These are phyloP conservation scores for Lipomyces spencermartinsiae DNA, from an alignment of 805 yeast species.

Conservation along the genomic window DNA sequence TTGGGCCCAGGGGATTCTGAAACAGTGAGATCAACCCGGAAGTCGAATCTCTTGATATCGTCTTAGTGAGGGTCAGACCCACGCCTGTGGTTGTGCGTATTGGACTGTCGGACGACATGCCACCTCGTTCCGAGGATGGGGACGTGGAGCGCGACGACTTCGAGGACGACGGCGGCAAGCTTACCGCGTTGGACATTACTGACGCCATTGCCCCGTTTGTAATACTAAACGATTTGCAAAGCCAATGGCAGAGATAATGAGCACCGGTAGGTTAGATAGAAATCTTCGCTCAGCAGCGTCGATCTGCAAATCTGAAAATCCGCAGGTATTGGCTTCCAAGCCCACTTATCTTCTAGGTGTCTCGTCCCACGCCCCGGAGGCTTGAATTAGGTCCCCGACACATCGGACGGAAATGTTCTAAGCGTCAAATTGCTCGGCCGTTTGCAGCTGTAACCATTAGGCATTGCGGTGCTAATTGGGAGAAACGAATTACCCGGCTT, in stretches of 20 bases:
- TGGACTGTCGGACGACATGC: slow-evolving; percentile 27
- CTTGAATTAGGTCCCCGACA: no score
- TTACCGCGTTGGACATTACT: background rate
- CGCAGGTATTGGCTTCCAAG: no score
- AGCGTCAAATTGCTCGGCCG: background rate
- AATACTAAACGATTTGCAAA: background rate
- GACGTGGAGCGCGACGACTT: slow-evolving; percentile 24
- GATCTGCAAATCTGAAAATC: background rate
- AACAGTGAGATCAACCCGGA: slow-evolving; percentile 20
- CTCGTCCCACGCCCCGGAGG: no score
- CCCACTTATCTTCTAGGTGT: background rate
- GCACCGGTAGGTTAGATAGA: background rate
- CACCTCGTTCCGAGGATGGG: slow-evolving; percentile 17
- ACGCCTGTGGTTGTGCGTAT: slow-evolving; percentile 19
- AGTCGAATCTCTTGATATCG: slow-evolving; percentile 32
- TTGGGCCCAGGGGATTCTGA: slow-evolving; percentile 28
- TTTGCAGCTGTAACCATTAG: background rate
- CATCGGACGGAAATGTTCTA: background rate
- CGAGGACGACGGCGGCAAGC: slow-evolving; percentile 10
- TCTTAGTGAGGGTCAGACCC: slow-evolving; percentile 29
- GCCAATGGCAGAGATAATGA: background rate
- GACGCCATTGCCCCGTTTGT: slow-evolving; percentile 1
- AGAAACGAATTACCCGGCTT: background rate
- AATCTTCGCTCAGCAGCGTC: background rate
- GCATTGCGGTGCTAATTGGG: background rate